phyloP scores from a whole-genome alignment of 495 filamentous ascomycete genomes.

The Apiosordaria backusii region DNA sequence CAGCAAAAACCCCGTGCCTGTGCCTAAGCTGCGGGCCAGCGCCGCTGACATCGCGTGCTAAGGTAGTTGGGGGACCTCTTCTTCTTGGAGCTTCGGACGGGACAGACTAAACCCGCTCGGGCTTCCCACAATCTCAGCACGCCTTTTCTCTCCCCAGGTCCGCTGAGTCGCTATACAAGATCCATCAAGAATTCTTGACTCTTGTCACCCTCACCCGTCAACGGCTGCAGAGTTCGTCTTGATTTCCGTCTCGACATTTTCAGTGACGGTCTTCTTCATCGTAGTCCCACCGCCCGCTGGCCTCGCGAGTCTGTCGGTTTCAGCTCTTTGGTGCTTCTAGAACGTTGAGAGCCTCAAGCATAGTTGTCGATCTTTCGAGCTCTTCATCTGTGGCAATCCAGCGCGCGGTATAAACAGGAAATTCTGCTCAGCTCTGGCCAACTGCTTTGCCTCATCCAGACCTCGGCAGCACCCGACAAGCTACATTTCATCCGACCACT shows the following conservation, averaged over 20 bases:
- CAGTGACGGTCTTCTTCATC: neutral
- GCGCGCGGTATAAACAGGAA: slow-evolving; percentile 1
- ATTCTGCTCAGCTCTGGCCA: neutral
- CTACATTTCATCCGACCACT: neutral
- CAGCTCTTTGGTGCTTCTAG: neutral
- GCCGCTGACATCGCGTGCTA: neutral
- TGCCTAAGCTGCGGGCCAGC: neutral
- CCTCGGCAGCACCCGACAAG: neutral
- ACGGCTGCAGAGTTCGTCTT: neutral
- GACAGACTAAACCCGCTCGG: neutral
- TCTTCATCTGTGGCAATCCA: neutral
- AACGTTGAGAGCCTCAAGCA: slow-evolving; percentile 1
- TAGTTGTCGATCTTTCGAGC: neutral
- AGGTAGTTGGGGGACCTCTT: neutral
- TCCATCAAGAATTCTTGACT: neutral
- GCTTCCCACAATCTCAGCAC: neutral
- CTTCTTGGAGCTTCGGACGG: neutral
- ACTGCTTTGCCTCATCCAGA: neutral
- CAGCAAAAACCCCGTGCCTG: neutral
- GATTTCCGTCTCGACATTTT: neutral
- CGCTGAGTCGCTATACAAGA: neutral
- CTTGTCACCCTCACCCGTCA: neutral
- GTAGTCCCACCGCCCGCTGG: neutral
- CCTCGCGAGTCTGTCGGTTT: neutral
- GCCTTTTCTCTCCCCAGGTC: neutral